Percentiles rank a stretch among this genome's conserved stretches.
phyloP scores from a whole-genome alignment of 352 stramenopile species.

The Pseudoperonospora humuli region DNA sequence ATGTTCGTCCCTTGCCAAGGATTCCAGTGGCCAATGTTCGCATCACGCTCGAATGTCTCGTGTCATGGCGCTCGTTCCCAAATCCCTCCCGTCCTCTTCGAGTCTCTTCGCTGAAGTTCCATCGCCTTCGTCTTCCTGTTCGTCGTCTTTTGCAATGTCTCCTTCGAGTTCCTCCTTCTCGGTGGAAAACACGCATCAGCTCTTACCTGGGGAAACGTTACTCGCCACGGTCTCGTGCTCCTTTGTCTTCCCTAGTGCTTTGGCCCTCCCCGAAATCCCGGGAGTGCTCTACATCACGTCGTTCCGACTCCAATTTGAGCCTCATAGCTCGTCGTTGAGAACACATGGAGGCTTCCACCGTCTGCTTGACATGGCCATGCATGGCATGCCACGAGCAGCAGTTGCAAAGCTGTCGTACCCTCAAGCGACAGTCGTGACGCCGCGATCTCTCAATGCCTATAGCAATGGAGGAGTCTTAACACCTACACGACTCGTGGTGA shows the following conservation, averaged over 20 bases:
- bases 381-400: conserved; percentile 49
- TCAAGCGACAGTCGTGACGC: conserved; percentile 28
- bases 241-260: conserved; percentile 46
- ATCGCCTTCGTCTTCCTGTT: conserved; percentile 9
- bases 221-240: conserved; percentile 32
- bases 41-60: conserved; percentile 77
- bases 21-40: conserved; percentile 42
- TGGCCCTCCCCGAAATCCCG: conserved; percentile 39
- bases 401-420: conserved; percentile 70
- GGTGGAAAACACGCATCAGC: background rate
- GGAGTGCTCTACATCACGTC: conserved; percentile 57
- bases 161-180: conserved; percentile 5
- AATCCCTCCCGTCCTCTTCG: conserved; percentile 7
- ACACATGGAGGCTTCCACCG: conserved; percentile 38
- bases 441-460: conserved; percentile 19
- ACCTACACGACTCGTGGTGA: conserved; percentile 57
- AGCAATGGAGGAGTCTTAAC: conserved; percentile 2
- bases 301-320: conserved; percentile 70
- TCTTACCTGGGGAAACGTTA: conserved; percentile 39
- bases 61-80: conserved; percentile 71
- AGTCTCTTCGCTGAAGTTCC: too few relatives aligned
- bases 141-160: conserved; percentile 22
- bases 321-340: conserved; percentile 35
- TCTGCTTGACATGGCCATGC: conserved; percentile 51
- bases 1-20: conserved; percentile 41